Evolutionary conservation across 208 protist genomes (phyloP).

Genomic region (Blechomonas ayalai): DNA sequence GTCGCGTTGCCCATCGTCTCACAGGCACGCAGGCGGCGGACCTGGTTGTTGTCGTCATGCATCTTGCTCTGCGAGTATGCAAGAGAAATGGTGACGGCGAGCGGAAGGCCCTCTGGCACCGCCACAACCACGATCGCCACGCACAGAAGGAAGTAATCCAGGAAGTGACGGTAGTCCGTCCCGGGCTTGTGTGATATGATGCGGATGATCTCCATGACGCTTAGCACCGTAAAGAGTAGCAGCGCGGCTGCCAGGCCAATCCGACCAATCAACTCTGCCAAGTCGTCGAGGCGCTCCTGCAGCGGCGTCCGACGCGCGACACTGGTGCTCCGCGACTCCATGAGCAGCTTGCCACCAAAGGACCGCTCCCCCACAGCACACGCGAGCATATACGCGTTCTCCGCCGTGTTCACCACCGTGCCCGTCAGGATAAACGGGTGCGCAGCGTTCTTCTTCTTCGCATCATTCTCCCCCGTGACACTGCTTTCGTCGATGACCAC

Average conservation of each 20-base stretch:
- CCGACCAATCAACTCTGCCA: constrained; percentile 89
- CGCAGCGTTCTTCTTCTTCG: constrained; percentile 61
- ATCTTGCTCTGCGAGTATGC: constrained; percentile 98
- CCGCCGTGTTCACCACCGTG: constrained; percentile 82
- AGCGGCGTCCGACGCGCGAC: constrained; percentile 84
- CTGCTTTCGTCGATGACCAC: constrained; percentile 88
- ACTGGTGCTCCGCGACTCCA: constrained; percentile 51
- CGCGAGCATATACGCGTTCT: constrained; percentile 85
- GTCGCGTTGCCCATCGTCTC: constrained; percentile 98
- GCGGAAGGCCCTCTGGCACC: constrained; percentile 96
- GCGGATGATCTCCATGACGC: constrained; percentile 34
- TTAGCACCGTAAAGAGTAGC: constrained; percentile 56
- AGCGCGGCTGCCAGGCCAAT: constrained; percentile 69
- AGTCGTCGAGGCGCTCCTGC: constrained; percentile 87
- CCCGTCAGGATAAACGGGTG: constrained; percentile 86
- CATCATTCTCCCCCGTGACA: constrained; percentile 92
- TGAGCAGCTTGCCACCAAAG: constrained; percentile 85
- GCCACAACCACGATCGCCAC: constrained; percentile 97
- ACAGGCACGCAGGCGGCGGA: constrained; percentile 94
- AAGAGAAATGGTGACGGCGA: constrained; percentile 97
- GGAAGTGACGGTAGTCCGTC: constrained; percentile 28
- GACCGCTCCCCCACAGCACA: constrained; percentile 90
- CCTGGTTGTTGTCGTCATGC: constrained; percentile 98
- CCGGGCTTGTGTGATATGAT: constrained; percentile 16
- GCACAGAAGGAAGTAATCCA: constrained; percentile 87